Base-by-base conservation (phyloP, 306 rosid species). In the Rubus parviflorus region DNA sequence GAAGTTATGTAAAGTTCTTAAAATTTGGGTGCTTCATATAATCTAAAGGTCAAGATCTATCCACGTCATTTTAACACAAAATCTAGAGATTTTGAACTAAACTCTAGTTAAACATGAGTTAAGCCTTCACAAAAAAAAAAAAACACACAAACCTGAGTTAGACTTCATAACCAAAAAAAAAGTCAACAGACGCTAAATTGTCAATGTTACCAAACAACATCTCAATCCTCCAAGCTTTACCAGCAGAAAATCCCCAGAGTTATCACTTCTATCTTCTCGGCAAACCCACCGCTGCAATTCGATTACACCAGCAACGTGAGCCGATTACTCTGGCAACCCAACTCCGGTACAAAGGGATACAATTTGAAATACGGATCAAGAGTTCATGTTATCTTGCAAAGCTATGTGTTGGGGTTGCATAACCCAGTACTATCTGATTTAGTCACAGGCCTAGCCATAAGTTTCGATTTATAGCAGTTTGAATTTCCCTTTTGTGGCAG, bases 221-320 rank as follows among this genome's bases (percentile, higher is more conserved):
- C 19, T 92, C 99, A 9, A 80, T 95, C 41, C 66, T 95, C 19
- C 99, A 95, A 65, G 99, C 99, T 35, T 25, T 92, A 75, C 51
- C 81, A 85, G 13, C 86, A 74, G 15, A 51, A 89, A n/a, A 84
- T 87, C 14, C 93, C 89, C 0, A 93, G 98, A 20, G 88, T 96
- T 19, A 48, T 90, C 75, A 92, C 96, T 68, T 0, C 89, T 9
- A 96, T 92, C 68, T 96, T 96, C n/a, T 96, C 97, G 1, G 89
- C 89, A 1, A 91, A 77, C 25, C 99, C 98, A 0, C 89, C 89
- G 0, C 56, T 77, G 56, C 77, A 83, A 77, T 96, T 92, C 49
- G 90, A 91, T 45, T 96, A 86, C 85, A 96, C 98, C 3, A 92
- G 97, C 7, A 96, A 92, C 5, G 97, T 96, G 54, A 96, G 98